These are phyloP conservation scores for Scheffersomyces coipomensis DNA, from an alignment of 805 yeast species.

Conservation along the genomic window DNA sequence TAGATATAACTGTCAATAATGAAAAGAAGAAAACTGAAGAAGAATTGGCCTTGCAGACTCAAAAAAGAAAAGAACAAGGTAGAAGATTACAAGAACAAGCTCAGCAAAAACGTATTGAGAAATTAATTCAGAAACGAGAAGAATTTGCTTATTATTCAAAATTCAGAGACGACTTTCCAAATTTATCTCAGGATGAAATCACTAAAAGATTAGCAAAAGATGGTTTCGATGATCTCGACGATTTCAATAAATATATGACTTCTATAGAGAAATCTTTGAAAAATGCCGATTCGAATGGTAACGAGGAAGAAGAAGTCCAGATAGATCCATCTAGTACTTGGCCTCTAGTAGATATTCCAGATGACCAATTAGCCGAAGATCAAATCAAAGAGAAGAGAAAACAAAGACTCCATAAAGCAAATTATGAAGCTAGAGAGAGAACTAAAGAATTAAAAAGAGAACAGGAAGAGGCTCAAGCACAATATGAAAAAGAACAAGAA, in stretches of 20 bases:
- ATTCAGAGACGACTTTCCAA: constrained; percentile 51
- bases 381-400: constrained; percentile 83
- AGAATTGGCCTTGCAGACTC: constrained; percentile 74
- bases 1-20: constrained; percentile 56
- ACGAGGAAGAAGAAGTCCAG: constrained; percentile 34
- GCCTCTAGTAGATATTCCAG: constrained; percentile 81
- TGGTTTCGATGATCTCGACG: constrained; percentile 75
- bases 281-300: constrained; percentile 56
- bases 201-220: constrained; percentile 60
- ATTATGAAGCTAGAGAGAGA: constrained; percentile 82
- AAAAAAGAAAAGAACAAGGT: constrained; percentile 81
- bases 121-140: constrained; percentile 73
- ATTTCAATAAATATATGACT: constrained; percentile 62
- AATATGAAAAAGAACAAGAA: constrained; percentile 61
- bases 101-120: constrained; percentile 76
- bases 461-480: constrained; percentile 59
- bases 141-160: constrained; percentile 71
- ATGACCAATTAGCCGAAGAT: constrained; percentile 75
- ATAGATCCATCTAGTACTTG: constrained; percentile 53
- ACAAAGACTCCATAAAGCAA: constrained; percentile 80
- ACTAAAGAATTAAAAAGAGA: constrained; percentile 75
- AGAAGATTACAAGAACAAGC: constrained; percentile 91
- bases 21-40: constrained; percentile 78
- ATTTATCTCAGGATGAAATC: constrained; percentile 51
- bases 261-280: constrained; percentile 69